A percentile compares a stretch with the other conserved stretches of the same genome.
These are phyloP conservation scores for Bipolaris sorokiniana DNA, from an alignment of 2,329 filamentous ascomycete species.

Conservation along the genomic window DNA sequence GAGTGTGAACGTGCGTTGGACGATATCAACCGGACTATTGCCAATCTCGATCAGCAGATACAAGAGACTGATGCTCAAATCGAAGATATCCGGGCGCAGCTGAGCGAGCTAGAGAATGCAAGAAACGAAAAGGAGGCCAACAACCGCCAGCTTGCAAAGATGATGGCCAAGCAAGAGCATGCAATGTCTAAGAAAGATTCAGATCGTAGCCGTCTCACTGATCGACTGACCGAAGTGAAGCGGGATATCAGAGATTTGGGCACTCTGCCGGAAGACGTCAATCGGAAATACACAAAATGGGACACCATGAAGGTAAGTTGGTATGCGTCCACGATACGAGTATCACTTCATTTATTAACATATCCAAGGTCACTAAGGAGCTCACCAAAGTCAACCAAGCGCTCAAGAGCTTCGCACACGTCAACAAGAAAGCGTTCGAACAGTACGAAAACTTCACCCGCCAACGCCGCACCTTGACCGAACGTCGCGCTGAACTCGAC, in stretches of 20 bases:
- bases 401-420: slow-evolving; percentile 94
- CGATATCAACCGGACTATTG: slow-evolving; percentile 72
- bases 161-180: slow-evolving; percentile 86
- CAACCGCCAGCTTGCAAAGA: slow-evolving; percentile 75
- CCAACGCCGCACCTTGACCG: slow-evolving; percentile 84
- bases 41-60: slow-evolving; percentile 71
- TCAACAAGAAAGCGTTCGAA: slow-evolving; percentile 99
- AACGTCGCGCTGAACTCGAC: slow-evolving; percentile 85
- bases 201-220: slow-evolving; percentile 79
- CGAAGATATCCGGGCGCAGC: slow-evolving; percentile 62
- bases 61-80: slow-evolving; percentile 76
- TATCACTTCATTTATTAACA: slow-evolving; percentile 14
- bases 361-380: slow-evolving; percentile 52
- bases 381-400: slow-evolving; percentile 91
- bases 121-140: slow-evolving; percentile 70
- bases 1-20: slow-evolving; percentile 83
- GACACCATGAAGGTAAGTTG: slow-evolving; percentile 72
- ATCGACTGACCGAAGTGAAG: slow-evolving; percentile 78
- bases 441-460: slow-evolving; percentile 98
- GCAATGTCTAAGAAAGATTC: slow-evolving; percentile 90
- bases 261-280: slow-evolving; percentile 90
- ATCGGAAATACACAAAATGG: slow-evolving; percentile 86
- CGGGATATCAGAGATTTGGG: slow-evolving; percentile 92
- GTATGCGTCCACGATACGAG: background rate
- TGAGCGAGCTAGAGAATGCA: slow-evolving; percentile 65